Base-by-base conservation (phyloP, 2,329 filamentous ascomycete species). In the Raffaelea deltoideospora region DNA sequence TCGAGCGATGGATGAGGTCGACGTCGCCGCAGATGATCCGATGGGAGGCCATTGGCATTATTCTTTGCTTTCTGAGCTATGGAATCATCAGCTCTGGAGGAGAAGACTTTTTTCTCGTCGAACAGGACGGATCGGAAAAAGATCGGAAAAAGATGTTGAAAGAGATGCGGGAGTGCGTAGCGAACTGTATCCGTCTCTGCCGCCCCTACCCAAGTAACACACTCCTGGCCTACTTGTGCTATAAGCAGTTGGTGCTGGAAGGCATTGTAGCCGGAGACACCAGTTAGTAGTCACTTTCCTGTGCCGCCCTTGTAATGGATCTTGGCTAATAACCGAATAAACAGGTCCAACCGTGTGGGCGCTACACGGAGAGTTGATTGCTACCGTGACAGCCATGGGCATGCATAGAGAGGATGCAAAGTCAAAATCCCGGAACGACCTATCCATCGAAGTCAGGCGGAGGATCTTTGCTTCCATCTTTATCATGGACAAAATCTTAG, bases 101-200 rank as follows among this genome's bases (percentile, higher is more conserved):
- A 5, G 31, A 33, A n/a, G 31, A 33, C 31, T 33, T 33, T 14
- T 33, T 33, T 9, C 31, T 33, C 31, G 31, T 33, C 20, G 31
- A 33, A 21, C 31, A 33, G 31, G 31, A 33, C 7, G 31, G 31
- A 3, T 33, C 31, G 20, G 20, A 33, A 15, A 33, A 33, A n/a
- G 31, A 33, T 19, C 30, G 30, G 9, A 21, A 21, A 9, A 33
- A 19, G 10, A 33, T 33, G 31, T 21, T 23, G 13, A 23, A 23
- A 21, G 31, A 33, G 20, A 22, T 33, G 19, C 31, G 31, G 2
- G 31, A 33, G 13, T 33, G 31, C 10, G 20, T 33, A 9, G 20
- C 31, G 4, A 15, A 10, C 20, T 33, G 31, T n/a, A 20, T 33
- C 31, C 19, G 19, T 2, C 20, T 33, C 3, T 33, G 31, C 20